Base-by-base conservation (phyloP, 169 alveolate species). In the Cyclospora cayetanensis region DNA sequence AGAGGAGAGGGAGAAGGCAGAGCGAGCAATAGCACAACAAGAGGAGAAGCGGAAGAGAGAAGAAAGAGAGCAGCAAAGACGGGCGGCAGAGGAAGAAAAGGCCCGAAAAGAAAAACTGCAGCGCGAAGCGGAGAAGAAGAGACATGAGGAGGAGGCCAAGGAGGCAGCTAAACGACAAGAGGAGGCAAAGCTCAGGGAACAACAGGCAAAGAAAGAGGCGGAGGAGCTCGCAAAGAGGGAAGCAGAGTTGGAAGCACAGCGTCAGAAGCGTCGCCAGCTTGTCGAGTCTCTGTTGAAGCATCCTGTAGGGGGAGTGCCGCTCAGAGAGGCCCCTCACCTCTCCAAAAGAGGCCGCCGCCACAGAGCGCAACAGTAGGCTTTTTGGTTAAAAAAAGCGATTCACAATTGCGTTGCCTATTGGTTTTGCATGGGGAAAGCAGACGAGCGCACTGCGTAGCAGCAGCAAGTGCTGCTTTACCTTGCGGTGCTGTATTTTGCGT, bases 251-350 rank as follows among this genome's bases (percentile, higher is more conserved):
- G 46, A 72, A 60, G 27, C 35, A 41, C 35, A 39, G n/a, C 50
- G 25, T 25, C 37, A 72, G 9, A 42, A 39, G 60, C 50, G 35
- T 20, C 84, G 41, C 22, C 34, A 72, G 25, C 53, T 72, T 20
- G 63, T 72, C 35, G 53, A 39, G 39, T 18, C 84, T 20, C 50
- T 72, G 9, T 39, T 60, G 1, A 72, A 72, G 27, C 84, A 72
- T 18, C 22, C 9, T 39, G 63, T 39, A 2, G 84, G 84, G 42
- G 84, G 84, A 11, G 84, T 72, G 25, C 84, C 84, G 37, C 53
- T 72, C 1, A 11, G 84, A 7, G 27, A 72, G 11, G 84, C 84
- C 55, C 18, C 42, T 4, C 50, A 18, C 4, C 84, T 72, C 39
- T 72, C 84, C 11, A 72, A 25, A 46, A 4, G 20, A 41, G n/a